These are phyloP conservation scores for Gracilaria domingensis DNA, from an alignment of 23 red algal species.

Conservation along the genomic window DNA sequence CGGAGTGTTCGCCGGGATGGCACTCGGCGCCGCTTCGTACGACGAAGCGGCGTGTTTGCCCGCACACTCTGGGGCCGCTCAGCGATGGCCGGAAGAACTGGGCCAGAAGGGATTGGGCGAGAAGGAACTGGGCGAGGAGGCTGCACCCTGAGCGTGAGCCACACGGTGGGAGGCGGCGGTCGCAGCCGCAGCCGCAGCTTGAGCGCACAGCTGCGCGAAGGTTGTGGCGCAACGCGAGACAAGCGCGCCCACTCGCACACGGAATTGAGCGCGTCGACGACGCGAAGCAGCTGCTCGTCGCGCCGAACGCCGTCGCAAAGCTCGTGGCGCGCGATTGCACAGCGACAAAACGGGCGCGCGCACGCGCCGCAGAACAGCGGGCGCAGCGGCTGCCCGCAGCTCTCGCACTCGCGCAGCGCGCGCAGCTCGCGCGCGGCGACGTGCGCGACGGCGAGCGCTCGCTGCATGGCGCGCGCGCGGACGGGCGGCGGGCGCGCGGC, in stretches of 20 bases:
- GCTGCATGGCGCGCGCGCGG: conserved; percentile 10
- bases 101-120: background rate
- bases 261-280: background rate
- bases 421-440: background rate
- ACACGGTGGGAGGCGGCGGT: background rate
- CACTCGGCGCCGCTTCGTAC: background rate
- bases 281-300: background rate
- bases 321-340: background rate
- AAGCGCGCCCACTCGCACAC: background rate
- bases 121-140: background rate
- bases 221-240: background rate
- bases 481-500: background rate
- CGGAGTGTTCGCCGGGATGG: background rate
- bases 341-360: background rate
- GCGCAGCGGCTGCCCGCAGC: background rate
- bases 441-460: background rate
- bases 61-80: background rate
- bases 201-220: background rate
- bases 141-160: background rate
- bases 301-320: no score
- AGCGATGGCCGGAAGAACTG: background rate
- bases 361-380: background rate
- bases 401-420: background rate
- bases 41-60: background rate
- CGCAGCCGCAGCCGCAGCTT: background rate